Conservation (phyloP, 768 basidiomycete species). For the Leccinum obscurum region DNA sequence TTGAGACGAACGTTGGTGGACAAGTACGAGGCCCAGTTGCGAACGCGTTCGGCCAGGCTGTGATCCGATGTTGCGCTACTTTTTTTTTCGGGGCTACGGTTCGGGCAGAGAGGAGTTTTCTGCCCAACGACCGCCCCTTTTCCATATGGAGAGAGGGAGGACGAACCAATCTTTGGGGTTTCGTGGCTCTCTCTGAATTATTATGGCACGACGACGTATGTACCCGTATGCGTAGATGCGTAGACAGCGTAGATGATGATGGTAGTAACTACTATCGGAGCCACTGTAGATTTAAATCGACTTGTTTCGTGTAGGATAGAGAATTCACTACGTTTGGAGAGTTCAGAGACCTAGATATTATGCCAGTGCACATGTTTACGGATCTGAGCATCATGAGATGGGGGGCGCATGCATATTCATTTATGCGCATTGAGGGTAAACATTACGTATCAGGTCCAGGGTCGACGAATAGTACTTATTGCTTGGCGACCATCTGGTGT, state of each 20-base stretch:
- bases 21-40: conserved; percentile 43
- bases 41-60: conserved; percentile 24
- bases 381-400: too few relatives aligned
- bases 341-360: not conserved
- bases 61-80: conserved; percentile 9
- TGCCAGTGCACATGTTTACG: too few relatives aligned
- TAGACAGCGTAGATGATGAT: not conserved
- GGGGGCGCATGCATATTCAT: too few relatives aligned
- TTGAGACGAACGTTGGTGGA: conserved; percentile 63
- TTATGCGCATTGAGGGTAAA: too few relatives aligned
- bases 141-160: not conserved
- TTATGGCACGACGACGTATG: not conserved
- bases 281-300: not conserved
- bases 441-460: not conserved
- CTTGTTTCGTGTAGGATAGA: not conserved
- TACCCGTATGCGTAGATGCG: not conserved
- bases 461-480: not conserved
- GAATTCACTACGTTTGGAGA: not conserved
- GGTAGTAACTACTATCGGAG: not conserved
- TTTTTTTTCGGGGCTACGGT: not conserved
- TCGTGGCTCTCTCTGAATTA: not conserved
- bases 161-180: not conserved
- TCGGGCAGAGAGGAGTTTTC: not conserved
- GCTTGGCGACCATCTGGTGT: not conserved
- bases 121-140: not conserved